phyloP scores from a whole-genome alignment of 108 stramenopile genomes.

The Cyclostephanos invisitatus region DNA sequence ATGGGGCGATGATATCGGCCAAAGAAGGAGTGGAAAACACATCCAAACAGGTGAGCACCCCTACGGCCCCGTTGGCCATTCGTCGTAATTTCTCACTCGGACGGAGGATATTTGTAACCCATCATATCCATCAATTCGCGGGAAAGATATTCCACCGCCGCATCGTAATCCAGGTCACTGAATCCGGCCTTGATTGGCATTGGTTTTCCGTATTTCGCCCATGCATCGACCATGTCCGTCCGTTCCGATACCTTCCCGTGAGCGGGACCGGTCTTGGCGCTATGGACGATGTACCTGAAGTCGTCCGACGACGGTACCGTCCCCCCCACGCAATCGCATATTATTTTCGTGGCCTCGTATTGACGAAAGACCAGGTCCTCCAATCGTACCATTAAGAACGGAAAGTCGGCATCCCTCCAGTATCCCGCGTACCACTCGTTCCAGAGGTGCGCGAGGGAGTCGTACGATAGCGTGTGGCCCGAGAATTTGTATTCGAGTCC shows the following conservation, averaged over 20 bases:
- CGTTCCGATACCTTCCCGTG: constrained; percentile 54
- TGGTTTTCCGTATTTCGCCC: constrained; percentile 74
- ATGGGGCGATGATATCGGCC: not conserved
- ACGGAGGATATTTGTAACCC: constrained; percentile 66
- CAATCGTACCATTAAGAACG: constrained; percentile 68
- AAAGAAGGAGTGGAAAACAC: too few relatives aligned
- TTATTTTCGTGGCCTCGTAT: constrained; percentile 47
- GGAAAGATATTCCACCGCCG: constrained; percentile 43
- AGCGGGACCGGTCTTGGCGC: constrained; percentile 56
- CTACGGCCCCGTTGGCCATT: not conserved
- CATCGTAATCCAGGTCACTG: constrained; percentile 54
- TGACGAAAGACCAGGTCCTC: constrained; percentile 81
- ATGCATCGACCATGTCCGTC: constrained; percentile 68
- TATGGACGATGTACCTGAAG: constrained; percentile 53
- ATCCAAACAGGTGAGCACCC: too few relatives aligned
- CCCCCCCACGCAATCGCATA: constrained; percentile 77
- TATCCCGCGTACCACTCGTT: constrained; percentile 68
- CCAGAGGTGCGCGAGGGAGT: constrained; percentile 65
- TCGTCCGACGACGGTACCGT: constrained; percentile 13
- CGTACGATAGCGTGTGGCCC: constrained; percentile 16
- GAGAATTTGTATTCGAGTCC: constrained; percentile 32
- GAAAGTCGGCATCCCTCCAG: constrained; percentile 47
- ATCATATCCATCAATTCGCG: constrained; percentile 57
- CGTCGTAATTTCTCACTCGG: not conserved
- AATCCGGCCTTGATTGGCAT: constrained; percentile 52